A percentile compares a stretch with the other conserved stretches of the same genome.
phyloP scores from a whole-genome alignment of 768 basidiomycete species.

The Krasilnikovozyma curviuscula region DNA sequence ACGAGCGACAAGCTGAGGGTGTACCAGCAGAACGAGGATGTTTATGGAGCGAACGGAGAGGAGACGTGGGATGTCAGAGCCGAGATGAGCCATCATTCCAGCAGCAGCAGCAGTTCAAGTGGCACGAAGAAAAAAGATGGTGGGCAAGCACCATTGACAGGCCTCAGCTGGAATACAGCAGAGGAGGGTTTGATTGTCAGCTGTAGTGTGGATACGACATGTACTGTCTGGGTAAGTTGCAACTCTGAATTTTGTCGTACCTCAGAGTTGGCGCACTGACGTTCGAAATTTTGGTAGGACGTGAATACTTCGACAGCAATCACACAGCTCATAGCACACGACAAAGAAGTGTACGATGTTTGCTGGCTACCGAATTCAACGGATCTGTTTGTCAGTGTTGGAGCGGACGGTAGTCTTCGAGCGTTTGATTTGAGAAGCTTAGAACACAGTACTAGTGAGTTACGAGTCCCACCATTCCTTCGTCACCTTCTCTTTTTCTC shows the following conservation, averaged over 20 bases:
- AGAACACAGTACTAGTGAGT: constrained; percentile 96
- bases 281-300: constrained; percentile 29
- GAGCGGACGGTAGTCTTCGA: constrained; percentile 86
- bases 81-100: no score
- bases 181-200: constrained; percentile 80
- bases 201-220: constrained; percentile 94
- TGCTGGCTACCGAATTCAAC: constrained; percentile 95
- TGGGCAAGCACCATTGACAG: constrained; percentile 90
- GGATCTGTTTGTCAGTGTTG: constrained; percentile 94
- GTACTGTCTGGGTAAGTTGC: constrained; percentile 61
- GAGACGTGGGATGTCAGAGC: no score
- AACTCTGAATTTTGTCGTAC: background rate
- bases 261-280: background rate
- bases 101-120: no score
- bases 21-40: no score
- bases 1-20: no score
- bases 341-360: constrained; percentile 47
- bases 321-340: constrained; percentile 48
- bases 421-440: constrained; percentile 91
- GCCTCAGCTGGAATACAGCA: constrained; percentile 94
- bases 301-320: constrained; percentile 81
- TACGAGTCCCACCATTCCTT: no score
- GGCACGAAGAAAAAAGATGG: no score
- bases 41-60: no score
- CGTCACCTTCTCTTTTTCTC: no score